Evolutionary conservation across 805 yeast species (phyloP).

Genomic region (Ogataea corticis): DNA sequence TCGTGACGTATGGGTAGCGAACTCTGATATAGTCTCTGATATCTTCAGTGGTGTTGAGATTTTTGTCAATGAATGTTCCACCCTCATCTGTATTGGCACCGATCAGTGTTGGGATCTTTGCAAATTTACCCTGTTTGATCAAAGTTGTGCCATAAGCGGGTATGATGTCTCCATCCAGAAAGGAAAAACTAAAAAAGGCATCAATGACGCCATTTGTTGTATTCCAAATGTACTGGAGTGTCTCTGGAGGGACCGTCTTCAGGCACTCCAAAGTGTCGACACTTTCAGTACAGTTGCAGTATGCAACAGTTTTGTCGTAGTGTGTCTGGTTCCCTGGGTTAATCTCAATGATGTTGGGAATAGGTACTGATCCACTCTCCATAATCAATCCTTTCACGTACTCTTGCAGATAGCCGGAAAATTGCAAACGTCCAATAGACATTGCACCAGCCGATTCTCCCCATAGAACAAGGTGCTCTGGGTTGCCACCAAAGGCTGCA

Average conservation of each 20-base stretch:
- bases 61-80: not conserved
- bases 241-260: not conserved
- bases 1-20: too few species aligned
- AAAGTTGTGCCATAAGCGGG: conserved; percentile 1
- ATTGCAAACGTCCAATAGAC: not conserved
- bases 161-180: not conserved
- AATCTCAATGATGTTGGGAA: not conserved
- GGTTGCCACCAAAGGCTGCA: not conserved
- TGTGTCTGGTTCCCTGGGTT: too few species aligned
- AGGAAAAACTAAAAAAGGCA: not conserved
- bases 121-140: not conserved
- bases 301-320: not conserved
- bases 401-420: not conserved
- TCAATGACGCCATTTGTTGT: not conserved
- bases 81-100: not conserved
- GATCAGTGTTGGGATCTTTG: not conserved
- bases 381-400: not conserved
- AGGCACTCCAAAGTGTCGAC: not conserved
- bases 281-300: not conserved
- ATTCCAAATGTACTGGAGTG: not conserved
- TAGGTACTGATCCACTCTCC: not conserved
- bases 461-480: not conserved
- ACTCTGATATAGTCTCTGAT: not conserved
- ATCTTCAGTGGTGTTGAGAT: not conserved
- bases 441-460: conserved; percentile 1